Conservation (phyloP, 306 rosid species). For the Amphicarpaea edgeworthii region DNA sequence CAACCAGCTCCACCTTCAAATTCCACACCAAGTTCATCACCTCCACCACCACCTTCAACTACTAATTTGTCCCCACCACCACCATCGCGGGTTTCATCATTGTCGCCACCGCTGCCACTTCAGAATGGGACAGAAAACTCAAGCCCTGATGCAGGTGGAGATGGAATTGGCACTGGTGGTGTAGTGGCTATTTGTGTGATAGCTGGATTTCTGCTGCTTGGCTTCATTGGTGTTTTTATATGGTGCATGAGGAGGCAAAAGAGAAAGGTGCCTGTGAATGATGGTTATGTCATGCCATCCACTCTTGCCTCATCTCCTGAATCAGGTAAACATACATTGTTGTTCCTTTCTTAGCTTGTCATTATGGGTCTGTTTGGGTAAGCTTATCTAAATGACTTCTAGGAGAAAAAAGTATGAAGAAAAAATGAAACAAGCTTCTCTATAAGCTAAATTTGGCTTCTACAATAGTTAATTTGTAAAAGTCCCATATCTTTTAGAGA, state of each 20-base stretch:
- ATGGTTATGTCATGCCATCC: conserved; percentile 72
- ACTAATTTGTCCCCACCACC: conserved; percentile 55
- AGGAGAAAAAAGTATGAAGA: no score
- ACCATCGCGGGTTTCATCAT: conserved; percentile 39
- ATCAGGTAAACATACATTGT: conserved; percentile 60
- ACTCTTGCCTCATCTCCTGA: conserved; percentile 58
- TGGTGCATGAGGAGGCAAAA: conserved; percentile 74
- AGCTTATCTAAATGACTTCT: no score
- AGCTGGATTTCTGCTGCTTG: conserved; percentile 59
- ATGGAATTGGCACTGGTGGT: conserved; percentile 64
- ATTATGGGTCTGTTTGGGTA: no score
- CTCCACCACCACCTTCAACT: conserved; percentile 49
- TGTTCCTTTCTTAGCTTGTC: conserved; percentile 12
- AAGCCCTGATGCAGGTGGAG: conserved; percentile 44
- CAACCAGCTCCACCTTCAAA: conserved; percentile 54
- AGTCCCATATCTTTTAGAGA: no score
- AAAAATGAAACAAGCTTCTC: no score
- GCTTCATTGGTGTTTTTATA: conserved; percentile 64
- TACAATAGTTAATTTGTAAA: no score
- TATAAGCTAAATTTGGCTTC: no score
- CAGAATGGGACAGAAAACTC: conserved; percentile 47
- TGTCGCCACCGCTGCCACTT: conserved; percentile 43
- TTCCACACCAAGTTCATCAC: conserved; percentile 54
- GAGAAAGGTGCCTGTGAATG: conserved; percentile 55
- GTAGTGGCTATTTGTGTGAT: conserved; percentile 59